These are phyloP conservation scores for Thamnidium elegans DNA, from an alignment of 192 early-diverging fungal species.

Conservation along the genomic window DNA sequence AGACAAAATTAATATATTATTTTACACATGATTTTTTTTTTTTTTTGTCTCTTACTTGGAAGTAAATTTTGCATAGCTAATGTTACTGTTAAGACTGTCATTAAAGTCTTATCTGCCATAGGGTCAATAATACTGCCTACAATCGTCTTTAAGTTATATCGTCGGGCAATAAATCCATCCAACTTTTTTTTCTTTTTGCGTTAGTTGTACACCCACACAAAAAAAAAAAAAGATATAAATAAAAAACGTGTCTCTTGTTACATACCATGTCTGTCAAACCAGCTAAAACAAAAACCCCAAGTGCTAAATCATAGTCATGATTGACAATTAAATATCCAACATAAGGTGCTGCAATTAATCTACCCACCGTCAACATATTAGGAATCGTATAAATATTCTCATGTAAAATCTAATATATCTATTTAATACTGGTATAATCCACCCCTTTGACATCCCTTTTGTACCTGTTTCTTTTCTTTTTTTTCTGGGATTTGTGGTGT, in stretches of 20 bases:
- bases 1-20: background rate
- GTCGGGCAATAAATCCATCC: slow-evolving; percentile 87
- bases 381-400: slow-evolving; percentile 93
- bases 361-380: slow-evolving; percentile 80
- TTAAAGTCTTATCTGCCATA: slow-evolving; percentile 88
- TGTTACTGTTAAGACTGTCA: slow-evolving; percentile 84
- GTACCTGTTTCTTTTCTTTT: too few species aligned
- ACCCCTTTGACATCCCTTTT: too few species aligned
- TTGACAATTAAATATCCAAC: slow-evolving; percentile 88
- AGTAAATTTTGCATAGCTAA: slow-evolving; percentile 68
- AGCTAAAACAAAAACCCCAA: slow-evolving; percentile 75
- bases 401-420: background rate
- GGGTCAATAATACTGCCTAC: slow-evolving; percentile 91
- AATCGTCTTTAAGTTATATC: slow-evolving; percentile 81
- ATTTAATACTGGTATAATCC: too few species aligned
- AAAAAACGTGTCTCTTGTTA: too few species aligned
- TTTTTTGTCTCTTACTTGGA: slow-evolving; percentile 50
- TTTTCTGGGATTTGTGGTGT: too few species aligned
- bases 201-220: background rate
- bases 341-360: slow-evolving; percentile 77
- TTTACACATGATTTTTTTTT: background rate
- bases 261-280: slow-evolving; percentile 1
- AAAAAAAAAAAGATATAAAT: background rate
- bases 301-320: slow-evolving; percentile 65
- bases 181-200: slow-evolving; percentile 30